These are phyloP conservation scores for Fusarium mangiferae DNA, from an alignment of 2,329 filamentous ascomycete genomes.

Conservation along the genomic window DNA sequence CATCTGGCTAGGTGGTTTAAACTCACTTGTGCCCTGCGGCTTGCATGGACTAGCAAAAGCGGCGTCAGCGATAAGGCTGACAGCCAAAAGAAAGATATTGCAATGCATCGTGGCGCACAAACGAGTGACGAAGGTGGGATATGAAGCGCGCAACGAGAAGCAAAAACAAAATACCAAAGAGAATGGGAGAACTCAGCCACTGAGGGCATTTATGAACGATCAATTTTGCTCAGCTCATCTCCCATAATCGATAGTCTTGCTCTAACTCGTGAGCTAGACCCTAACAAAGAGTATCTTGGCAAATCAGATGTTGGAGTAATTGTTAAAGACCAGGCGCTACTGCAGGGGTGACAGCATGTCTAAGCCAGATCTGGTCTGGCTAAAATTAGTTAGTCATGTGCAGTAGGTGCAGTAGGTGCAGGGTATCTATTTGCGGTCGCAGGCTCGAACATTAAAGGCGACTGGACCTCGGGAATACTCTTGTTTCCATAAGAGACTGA, in stretches of 20 bases:
- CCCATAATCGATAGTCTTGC: not conserved
- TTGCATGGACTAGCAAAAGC: not conserved
- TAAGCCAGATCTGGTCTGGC: too few species aligned
- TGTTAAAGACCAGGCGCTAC: too few species aligned
- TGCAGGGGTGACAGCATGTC: too few species aligned
- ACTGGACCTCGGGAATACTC: too few species aligned
- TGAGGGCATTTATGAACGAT: rapidly evolving
- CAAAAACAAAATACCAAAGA: not conserved
- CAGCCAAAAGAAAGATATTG: not conserved
- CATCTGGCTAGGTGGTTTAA: rapidly evolving
- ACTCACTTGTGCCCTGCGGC: not conserved
- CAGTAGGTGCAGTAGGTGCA: too few species aligned
- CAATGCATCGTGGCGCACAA: not conserved
- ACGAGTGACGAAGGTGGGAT: not conserved
- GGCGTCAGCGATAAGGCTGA: not conserved
- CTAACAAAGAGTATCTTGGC: not conserved
- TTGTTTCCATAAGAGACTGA: too few species aligned
- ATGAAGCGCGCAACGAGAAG: rapidly evolving
- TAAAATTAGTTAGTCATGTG: too few species aligned
- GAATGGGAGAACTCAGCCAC: not conserved
- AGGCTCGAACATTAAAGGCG: too few species aligned
- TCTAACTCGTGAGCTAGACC: not conserved
- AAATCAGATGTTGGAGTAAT: too few species aligned
- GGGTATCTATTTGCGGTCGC: too few species aligned
- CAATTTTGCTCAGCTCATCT: not conserved